Conservation (phyloP, 169 alveolate species). For the Plasmodium knowlesi region DNA sequence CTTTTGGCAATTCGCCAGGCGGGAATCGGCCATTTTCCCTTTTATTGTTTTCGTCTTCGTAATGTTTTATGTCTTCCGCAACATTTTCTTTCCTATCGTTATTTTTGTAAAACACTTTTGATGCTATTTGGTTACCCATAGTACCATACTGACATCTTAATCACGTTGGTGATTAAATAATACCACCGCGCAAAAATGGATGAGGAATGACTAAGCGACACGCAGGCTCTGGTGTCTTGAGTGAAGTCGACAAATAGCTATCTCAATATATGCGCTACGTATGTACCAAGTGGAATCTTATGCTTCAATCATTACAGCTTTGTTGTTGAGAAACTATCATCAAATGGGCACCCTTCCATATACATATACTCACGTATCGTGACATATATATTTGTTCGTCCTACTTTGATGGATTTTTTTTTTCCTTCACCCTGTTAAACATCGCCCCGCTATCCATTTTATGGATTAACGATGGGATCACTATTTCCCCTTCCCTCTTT, state of each 20-base stretch:
- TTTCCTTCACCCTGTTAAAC: not conserved
- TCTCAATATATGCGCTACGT: not conserved
- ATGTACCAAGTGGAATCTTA: not conserved
- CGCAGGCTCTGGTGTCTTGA: not conserved
- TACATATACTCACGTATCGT: not conserved
- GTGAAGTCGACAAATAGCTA: not conserved
- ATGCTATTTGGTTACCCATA: slow-evolving; percentile 50
- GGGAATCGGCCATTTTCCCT: not conserved
- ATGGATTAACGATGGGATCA: not conserved
- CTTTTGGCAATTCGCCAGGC: not conserved
- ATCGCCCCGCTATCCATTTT: not conserved
- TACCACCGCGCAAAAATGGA: not conserved
- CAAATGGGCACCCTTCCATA: not conserved
- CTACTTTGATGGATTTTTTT: not conserved
- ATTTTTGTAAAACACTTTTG: slow-evolving; percentile 12
- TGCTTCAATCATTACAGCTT: not conserved
- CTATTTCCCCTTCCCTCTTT: not conserved
- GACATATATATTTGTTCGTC: not conserved
- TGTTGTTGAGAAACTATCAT: not conserved
- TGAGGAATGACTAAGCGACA: not conserved
- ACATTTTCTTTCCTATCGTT: slow-evolving; percentile 35
- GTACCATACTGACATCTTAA: not conserved
- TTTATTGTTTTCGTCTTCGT: slow-evolving; percentile 14
- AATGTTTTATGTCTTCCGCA: not conserved
- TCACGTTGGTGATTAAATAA: not conserved